These are phyloP conservation scores for Lodderomyces jiufengensis DNA, from an alignment of 1,139 yeast species.

Conservation along the genomic window DNA sequence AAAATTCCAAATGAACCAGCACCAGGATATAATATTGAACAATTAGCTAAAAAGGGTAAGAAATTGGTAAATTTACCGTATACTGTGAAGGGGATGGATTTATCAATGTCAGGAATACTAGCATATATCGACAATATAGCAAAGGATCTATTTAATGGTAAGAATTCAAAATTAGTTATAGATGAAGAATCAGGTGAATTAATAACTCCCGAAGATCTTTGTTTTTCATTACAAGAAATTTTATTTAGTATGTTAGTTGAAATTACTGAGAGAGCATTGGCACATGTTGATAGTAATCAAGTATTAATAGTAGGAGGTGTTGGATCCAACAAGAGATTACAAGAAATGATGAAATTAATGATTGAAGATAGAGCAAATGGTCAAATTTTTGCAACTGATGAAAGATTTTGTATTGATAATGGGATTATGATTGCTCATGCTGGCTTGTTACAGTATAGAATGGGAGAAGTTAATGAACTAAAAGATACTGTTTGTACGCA, in stretches of 20 bases:
- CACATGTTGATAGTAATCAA: conserved; percentile 87
- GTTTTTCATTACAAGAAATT: conserved; percentile 90
- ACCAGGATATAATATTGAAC: conserved; percentile 97
- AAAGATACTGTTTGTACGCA: conserved; percentile 85
- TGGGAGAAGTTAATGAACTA: conserved; percentile 64
- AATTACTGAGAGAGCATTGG: conserved; percentile 97
- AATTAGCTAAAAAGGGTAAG: conserved; percentile 74
- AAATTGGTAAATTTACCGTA: conserved; percentile 80
- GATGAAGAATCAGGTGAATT: conserved; percentile 51
- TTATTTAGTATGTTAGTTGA: conserved; percentile 95
- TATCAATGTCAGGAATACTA: conserved; percentile 92
- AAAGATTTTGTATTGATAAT: conserved; percentile 92
- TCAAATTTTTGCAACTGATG: conserved; percentile 88
- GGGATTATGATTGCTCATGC: conserved; percentile 99
- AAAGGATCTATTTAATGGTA: conserved; percentile 52
- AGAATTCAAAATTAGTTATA: conserved; percentile 46
- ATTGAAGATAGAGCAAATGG: conserved; percentile 81
- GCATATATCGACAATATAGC: conserved; percentile 83
- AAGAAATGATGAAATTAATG: conserved; percentile 95
- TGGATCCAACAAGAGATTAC: conserved; percentile 88
- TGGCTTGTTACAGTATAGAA: conserved; percentile 81
- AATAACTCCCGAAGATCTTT: conserved; percentile 80
- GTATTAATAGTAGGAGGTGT: conserved; percentile 97
- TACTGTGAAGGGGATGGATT: conserved; percentile 97
- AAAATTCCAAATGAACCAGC: conserved; percentile 90